phyloP scores from a whole-genome alignment of 805 yeast genomes.

The Candida nemodendra region DNA sequence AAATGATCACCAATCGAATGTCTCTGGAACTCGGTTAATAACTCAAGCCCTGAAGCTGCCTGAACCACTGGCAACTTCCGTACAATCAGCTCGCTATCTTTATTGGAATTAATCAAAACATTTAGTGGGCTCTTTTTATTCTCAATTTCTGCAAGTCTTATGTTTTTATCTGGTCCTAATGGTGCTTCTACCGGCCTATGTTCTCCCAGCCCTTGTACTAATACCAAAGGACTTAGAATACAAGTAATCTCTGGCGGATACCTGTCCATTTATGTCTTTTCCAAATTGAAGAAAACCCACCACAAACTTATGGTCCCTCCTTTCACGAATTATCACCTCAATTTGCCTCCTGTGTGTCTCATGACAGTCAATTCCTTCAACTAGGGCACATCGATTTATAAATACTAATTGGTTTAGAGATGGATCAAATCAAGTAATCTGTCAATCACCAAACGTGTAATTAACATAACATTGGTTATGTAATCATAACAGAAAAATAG shows the following conservation, averaged over 20 bases:
- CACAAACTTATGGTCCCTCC: too few relatives aligned
- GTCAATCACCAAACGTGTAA: too few relatives aligned
- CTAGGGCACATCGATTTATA: too few relatives aligned
- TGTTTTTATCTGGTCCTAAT: conserved; percentile 11
- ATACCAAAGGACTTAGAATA: conserved; percentile 39
- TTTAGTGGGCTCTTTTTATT: conserved; percentile 12
- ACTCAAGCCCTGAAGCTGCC: conserved; percentile 30
- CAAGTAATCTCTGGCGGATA: conserved; percentile 36
- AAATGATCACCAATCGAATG: conserved; percentile 25
- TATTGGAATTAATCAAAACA: conserved; percentile 3
- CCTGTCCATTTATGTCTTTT: conserved; percentile 38
- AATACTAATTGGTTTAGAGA: too few relatives aligned
- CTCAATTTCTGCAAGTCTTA: conserved; percentile 2
- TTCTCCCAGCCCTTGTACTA: conserved; percentile 42
- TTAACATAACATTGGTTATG: too few relatives aligned
- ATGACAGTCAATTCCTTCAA: too few relatives aligned
- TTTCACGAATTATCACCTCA: too few relatives aligned
- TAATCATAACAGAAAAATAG: too few relatives aligned
- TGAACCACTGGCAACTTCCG: conserved; percentile 24
- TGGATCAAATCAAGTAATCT: too few relatives aligned
- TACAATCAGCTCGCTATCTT: conserved; percentile 10
- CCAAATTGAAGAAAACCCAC: too few relatives aligned
- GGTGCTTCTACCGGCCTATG: conserved; percentile 11
- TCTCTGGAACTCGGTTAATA: conserved; percentile 31
- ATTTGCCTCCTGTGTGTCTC: too few relatives aligned